Base-by-base conservation (phyloP, 228 moss, liverwort and hornwort genomes). In the Sphagnum fallax region DNA sequence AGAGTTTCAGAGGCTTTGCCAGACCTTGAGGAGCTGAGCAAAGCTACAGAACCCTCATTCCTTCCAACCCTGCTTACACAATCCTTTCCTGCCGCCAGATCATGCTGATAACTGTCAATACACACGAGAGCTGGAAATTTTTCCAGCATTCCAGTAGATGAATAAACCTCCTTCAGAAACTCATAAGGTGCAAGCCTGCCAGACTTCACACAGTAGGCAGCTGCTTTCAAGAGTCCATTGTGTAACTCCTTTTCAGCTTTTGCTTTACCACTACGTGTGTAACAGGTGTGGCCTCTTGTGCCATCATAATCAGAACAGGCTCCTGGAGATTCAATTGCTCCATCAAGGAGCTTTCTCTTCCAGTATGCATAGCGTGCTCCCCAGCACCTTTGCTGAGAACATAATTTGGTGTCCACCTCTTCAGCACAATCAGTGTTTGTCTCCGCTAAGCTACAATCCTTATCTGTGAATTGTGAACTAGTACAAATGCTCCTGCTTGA, bases 161-260 rank as follows among this genome's bases (percentile, higher is more conserved):
- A 49, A 11, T 50, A n/a, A 11, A 18, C n/a, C 14, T 65, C 66
- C 58, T 72, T 66, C 16, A 72, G 59, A 58, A 72, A 72, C n/a
- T 59, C 58, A 49, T 65, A n/a, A 59, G 72, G 50, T 10, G 72
- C 72, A 57, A 72, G 65, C 60, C 65, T 60, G 64, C 72, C 72
- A 59, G 72, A 72, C 32, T 72, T 32, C 50, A 10, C 59, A 72
- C 72, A 72, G 65, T 65, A 72, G 50, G 58, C 55, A 49, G 66
- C 72, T 66, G 72, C 72, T 16, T 66, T 72, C 6, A 47, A 15
- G 48, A 72, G 16, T 59, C 72, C 72, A 72, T 47, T 14, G 59
- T 48, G 13, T 12, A 72, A 57, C 15, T 61, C 62, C 70, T 70
- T 62, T 16, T 63, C 70, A 51, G 70, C 52, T 12, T 55, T 55